phyloP scores from a whole-genome alignment of 1,284 basidiomycete genomes.

The Tausonia pullulans region DNA sequence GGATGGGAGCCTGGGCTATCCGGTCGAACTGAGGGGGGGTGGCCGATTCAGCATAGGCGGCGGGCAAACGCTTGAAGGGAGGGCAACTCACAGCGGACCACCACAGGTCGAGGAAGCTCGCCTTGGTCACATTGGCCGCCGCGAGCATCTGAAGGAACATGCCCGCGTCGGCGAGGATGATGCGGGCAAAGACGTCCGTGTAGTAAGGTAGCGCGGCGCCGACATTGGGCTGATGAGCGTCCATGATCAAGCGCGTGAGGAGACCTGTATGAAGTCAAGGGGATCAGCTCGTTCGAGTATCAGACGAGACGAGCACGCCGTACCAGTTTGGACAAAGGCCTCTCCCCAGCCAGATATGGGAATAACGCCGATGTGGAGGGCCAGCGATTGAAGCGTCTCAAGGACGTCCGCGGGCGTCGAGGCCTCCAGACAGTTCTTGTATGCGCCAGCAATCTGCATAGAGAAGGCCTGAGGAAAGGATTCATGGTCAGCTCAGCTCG shows the following conservation, averaged over 20 bases:
- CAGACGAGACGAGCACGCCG: neutral
- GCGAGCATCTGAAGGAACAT: conserved; percentile 51
- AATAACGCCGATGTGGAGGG: conserved; percentile 3
- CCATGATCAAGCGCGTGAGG: neutral
- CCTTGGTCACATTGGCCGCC: conserved; percentile 20
- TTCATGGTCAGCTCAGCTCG: neutral
- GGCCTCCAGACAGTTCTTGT: neutral
- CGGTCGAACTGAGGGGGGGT: conserved; percentile 55
- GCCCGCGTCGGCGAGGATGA: conserved; percentile 44
- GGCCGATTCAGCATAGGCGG: neutral
- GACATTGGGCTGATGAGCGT: conserved; percentile 20
- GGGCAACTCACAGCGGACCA: conserved; percentile 51
- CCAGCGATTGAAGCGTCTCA: neutral
- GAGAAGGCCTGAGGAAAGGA: neutral
- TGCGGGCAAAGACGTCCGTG: conserved; percentile 56
- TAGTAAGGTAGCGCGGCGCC: conserved; percentile 51
- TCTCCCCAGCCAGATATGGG: conserved; percentile 2
- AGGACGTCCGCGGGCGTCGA: neutral
- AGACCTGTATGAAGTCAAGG: conserved; percentile 33
- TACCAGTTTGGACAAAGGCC: neutral
- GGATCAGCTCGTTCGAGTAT: neutral
- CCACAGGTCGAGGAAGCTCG: conserved; percentile 57
- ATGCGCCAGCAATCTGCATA: conserved; percentile 21
- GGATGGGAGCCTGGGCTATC: conserved; percentile 63
- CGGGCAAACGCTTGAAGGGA: neutral